Percentiles rank a stretch among this genome's conserved stretches.
Conservation (phyloP, 2,329 filamentous ascomycete genomes). For the Colletotrichum magnum region DNA sequence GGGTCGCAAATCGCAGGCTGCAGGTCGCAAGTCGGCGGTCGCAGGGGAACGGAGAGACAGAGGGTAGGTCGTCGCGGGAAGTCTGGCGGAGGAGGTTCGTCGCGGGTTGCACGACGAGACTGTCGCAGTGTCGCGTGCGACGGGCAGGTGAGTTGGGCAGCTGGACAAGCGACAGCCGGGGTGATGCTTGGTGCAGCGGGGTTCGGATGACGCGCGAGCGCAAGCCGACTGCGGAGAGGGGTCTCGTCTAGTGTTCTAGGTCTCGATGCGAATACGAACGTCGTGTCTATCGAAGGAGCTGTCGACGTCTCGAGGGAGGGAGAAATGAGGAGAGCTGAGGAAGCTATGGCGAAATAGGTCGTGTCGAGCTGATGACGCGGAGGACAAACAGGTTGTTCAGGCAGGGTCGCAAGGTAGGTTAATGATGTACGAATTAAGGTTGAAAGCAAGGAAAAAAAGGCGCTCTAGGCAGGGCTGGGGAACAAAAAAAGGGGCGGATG, state of each 20-base stretch:
- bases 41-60: not conserved
- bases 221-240: not conserved
- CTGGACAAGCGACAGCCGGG: slow-evolving; percentile 25
- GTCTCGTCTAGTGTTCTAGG: no score
- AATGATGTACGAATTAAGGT: no score
- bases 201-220: slow-evolving; percentile 14
- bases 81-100: not conserved
- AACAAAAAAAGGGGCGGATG: slow-evolving; percentile 6
- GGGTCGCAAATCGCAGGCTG: no score
- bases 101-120: not conserved
- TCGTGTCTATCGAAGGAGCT: no score
- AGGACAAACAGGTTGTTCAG: slow-evolving; percentile 5
- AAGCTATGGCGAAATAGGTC: slow-evolving; percentile 6
- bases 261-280: no score
- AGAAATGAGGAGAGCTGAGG: no score
- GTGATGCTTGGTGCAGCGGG: slow-evolving; percentile 32
- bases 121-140: slow-evolving; percentile 35
- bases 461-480: no score
- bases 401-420: not conserved
- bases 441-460: no score
- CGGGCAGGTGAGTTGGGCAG: slow-evolving; percentile 35
- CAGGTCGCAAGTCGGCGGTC: not conserved
- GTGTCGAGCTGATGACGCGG: not conserved
- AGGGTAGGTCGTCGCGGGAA: not conserved
- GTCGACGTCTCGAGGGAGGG: no score